Percentiles rank a stretch among this genome's conserved stretches.
These are phyloP conservation scores for Albizia julibrissin DNA, from an alignment of 306 rosid species.

Conservation along the genomic window DNA sequence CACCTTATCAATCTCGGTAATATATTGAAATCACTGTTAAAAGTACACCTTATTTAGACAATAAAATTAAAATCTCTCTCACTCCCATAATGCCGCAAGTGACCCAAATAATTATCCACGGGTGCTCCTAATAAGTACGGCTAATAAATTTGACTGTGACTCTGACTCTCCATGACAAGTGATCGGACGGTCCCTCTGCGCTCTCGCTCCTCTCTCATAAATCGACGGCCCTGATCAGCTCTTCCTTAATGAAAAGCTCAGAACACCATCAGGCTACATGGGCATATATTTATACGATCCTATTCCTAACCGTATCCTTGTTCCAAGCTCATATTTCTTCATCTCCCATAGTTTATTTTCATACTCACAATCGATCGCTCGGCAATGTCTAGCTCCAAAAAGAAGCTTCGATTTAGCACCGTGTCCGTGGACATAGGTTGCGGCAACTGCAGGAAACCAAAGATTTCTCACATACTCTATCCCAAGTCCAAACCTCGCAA, in stretches of 20 bases:
- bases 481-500: constrained; percentile 55
- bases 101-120: constrained; percentile 8
- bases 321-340: neutral
- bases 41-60: neutral
- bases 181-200: constrained; percentile 7
- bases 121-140: neutral
- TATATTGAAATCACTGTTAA: constrained; percentile 16
- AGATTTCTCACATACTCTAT: constrained; percentile 49
- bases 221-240: constrained; percentile 40
- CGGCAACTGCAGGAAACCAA: constrained; percentile 68
- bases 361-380: neutral
- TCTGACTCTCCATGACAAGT: constrained; percentile 31
- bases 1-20: no score
- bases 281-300: constrained; percentile 23
- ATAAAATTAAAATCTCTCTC: neutral
- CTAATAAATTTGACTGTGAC: neutral
- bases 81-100: neutral
- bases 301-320: neutral
- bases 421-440: constrained; percentile 72
- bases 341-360: constrained; percentile 12
- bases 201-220: neutral
- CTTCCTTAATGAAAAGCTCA: constrained; percentile 14
- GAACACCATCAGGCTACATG: constrained; percentile 23
- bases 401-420: constrained; percentile 55
- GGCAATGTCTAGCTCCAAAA: constrained; percentile 63